Base-by-base conservation (phyloP, 2,329 filamentous ascomycete species). In the Fusarium vanettenii region DNA sequence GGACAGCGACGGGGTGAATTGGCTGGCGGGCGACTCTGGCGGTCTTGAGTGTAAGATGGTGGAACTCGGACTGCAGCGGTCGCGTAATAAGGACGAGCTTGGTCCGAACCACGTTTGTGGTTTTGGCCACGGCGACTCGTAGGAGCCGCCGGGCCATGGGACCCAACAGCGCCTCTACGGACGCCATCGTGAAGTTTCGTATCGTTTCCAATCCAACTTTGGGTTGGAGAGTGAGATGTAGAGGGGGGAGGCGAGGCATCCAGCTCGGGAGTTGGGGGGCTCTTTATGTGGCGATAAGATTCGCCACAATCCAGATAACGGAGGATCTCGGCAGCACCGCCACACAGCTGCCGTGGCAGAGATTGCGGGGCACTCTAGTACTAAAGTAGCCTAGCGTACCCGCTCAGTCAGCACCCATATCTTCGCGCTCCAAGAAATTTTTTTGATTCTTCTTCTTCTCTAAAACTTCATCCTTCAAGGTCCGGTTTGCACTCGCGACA, bases 131-230 rank as follows among this genome's bases (percentile, higher is more conserved):
- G 80, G 89, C 87, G 76, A 84, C 85, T 80, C 88, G 87, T 78
- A 90, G 84, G 77, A 88, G 82, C 81, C 88, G 87, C 81, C 90
- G 82, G 84, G 88, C 87, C 80, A 85, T 84, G 69, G 88, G 87
- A 79, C 86, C 89, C 89, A 86, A 89, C 81, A 90, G 84, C 83
- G 87, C 88, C 85, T 87, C 88, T 80, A 83, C 81, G 80, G 88
- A 86, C 83, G 86, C 86, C 89, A 91, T 91, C 74, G 75, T 87
- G 81, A 76, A 71, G 67, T 70, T 77, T 73, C 72, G 78, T 69
- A 67, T 73, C 71, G 69, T 48, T 76, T 73, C 48, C 66, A 14
- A 65, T 70, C 67, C 67, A 73, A 74, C 63, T 31, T 41, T 60
- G 65, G 68, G 68, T 76, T 77, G 75, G 67, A 72, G 43, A 69